Conservation (phyloP, 148 eudicot genomes). For the Simmondsia chinensis region DNA sequence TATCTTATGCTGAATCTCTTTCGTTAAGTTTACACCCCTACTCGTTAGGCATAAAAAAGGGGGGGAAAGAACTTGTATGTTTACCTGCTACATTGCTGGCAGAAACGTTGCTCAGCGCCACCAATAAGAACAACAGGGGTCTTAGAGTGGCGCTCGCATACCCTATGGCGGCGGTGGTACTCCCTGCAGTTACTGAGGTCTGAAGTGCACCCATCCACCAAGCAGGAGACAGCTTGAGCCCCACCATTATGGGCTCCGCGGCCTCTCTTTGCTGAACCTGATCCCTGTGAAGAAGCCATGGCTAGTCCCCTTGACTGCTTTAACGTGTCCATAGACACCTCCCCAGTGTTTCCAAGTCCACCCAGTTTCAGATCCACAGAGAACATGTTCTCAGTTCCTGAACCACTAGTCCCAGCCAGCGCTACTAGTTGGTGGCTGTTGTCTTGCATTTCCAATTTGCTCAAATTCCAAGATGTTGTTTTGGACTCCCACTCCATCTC, state of each 20-base stretch:
- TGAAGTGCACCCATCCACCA: slow-evolving; percentile 58
- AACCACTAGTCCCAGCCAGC: not conserved
- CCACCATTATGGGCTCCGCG: slow-evolving; percentile 28
- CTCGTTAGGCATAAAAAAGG: too few species aligned
- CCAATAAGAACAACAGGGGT: slow-evolving; percentile 46
- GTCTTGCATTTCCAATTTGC: slow-evolving; percentile 10
- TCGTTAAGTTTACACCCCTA: too few species aligned
- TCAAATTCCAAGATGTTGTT: slow-evolving; percentile 8
- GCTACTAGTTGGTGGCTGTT: not conserved
- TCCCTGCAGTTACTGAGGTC: slow-evolving; percentile 57
- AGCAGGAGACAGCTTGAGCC: slow-evolving; percentile 31
- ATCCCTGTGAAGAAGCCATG: slow-evolving; percentile 27
- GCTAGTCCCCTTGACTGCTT: slow-evolving; percentile 1
- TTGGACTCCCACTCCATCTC: slow-evolving; percentile 7
- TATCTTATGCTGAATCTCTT: too few species aligned
- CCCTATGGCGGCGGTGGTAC: slow-evolving; percentile 74
- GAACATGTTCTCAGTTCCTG: slow-evolving; percentile 6
- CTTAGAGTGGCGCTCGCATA: slow-evolving; percentile 71
- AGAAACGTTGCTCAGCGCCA: slow-evolving; percentile 56
- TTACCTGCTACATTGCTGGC: slow-evolving; percentile 90
- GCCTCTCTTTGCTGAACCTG: slow-evolving; percentile 25
- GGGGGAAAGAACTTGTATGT: not conserved
- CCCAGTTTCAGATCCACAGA: slow-evolving; percentile 17
- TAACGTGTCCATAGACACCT: slow-evolving; percentile 6
- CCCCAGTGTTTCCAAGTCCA: slow-evolving; percentile 7